Base-by-base conservation (phyloP, 305 asterid genomes). In the Solanum hybrid region DNA sequence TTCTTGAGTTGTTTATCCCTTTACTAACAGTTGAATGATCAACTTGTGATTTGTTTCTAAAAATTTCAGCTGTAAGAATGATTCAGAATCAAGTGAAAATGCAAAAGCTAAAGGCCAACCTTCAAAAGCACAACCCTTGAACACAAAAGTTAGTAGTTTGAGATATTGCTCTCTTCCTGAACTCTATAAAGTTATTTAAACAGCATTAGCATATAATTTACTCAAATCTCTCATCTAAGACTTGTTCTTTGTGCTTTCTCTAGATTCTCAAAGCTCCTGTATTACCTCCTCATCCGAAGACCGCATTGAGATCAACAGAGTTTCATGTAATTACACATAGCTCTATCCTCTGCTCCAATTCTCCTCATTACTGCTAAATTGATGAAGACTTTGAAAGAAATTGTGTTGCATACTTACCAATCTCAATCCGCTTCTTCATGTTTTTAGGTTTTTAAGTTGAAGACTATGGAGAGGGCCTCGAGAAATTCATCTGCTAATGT, bases 71-170 rank as follows among this genome's bases (percentile, higher is more conserved):
- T 29, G 29, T 37, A 84, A 84, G 76, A 84, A 84, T 51, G 88
- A 51, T 51, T 51, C 76, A 45, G 76, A 45, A 12, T 84, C 72
- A 1, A 45, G 76, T 84, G 88, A 45, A n/a, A 22, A 45, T 84
- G 75, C 88, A 51, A 84, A 84, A 41, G 73, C 29, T 51, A 84
- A 45, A 83, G 73, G 89, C 90, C 92, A 88, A 81, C 90, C 5
- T 91, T 91, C 90, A 17, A 94, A 89, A 91, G 90, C 92, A 39
- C 93, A 61, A 72, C 89, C 95, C 7, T 87, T 90, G 89, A 95
- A 93, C 93, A 94, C 70, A 94, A 96, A 95, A 89, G 99, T 96
- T 90, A 72, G 97, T 95, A 91, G 89, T 90, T 34, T 57, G 10
- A 45, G 26, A 41, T 82, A 39, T 15, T 80, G 12, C 22, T 82